A percentile compares a stretch with the other conserved stretches of the same genome.
These are phyloP conservation scores for Chalciporus piperatoides DNA, from an alignment of 1,284 basidiomycete genomes.

Conservation along the genomic window DNA sequence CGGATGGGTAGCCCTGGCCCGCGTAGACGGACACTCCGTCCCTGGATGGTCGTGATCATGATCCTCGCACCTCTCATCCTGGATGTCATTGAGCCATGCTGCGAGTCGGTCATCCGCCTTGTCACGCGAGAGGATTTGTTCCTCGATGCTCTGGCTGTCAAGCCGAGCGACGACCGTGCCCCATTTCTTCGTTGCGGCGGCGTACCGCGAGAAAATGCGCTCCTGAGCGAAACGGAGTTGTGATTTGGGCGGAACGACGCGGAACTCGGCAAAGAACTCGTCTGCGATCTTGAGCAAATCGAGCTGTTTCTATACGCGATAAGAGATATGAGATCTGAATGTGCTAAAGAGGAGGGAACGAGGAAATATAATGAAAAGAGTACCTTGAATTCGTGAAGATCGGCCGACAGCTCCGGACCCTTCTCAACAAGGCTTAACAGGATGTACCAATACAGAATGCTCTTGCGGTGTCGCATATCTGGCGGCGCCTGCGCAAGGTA, in stretches of 20 bases:
- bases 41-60: slow-evolving; percentile 25
- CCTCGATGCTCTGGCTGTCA: slow-evolving; percentile 25
- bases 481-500: slow-evolving; percentile 54
- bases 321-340: background rate
- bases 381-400: slow-evolving; percentile 49
- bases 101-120: slow-evolving; percentile 50
- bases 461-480: slow-evolving; percentile 54
- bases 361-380: too few species aligned
- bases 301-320: slow-evolving; percentile 34
- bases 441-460: slow-evolving; percentile 53
- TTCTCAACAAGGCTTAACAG: slow-evolving; percentile 46
- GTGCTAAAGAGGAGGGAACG: background rate
- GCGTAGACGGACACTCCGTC: slow-evolving; percentile 29
- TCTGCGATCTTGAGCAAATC: slow-evolving; percentile 45
- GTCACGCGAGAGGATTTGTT: slow-evolving; percentile 25
- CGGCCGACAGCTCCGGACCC: slow-evolving; percentile 44
- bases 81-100: slow-evolving; percentile 47
- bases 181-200: slow-evolving; percentile 44
- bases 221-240: slow-evolving; percentile 46
- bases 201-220: slow-evolving; percentile 42
- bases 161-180: slow-evolving; percentile 37
- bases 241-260: slow-evolving; percentile 42
- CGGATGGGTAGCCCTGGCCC: slow-evolving; percentile 35
- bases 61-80: slow-evolving; percentile 38
- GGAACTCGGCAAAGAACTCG: slow-evolving; percentile 43